A percentile compares a stretch with the other conserved stretches of the same genome.
phyloP scores from a whole-genome alignment of 2,329 filamentous ascomycete genomes.

The Colletotrichum tanaceti region DNA sequence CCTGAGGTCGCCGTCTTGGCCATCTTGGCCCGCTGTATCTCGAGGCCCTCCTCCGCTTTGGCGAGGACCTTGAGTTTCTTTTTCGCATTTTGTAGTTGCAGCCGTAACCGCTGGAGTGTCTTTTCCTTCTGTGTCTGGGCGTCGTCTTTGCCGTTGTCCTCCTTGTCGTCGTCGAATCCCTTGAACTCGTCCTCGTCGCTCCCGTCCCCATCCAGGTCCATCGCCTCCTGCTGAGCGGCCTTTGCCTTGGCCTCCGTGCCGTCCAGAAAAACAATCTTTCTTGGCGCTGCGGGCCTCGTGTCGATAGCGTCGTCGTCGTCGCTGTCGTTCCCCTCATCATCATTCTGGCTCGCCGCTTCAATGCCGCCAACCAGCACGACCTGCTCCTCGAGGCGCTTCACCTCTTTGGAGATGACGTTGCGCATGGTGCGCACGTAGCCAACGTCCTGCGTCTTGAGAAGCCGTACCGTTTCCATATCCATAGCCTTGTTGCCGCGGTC shows the following conservation, averaged over 20 bases:
- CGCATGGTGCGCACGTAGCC: conserved; percentile 73
- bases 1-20: conserved; percentile 72
- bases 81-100: conserved; percentile 62
- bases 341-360: conserved; percentile 51
- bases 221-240: conserved; percentile 48
- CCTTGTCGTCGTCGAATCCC: conserved; percentile 39
- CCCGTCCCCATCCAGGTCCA: conserved; percentile 43
- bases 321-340: conserved; percentile 49
- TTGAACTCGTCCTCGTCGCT: conserved; percentile 46
- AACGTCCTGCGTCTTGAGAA: conserved; percentile 77
- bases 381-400: conserved; percentile 65
- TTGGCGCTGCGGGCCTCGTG: conserved; percentile 47
- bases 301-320: conserved; percentile 52
- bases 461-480: conserved; percentile 66
- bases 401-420: conserved; percentile 69
- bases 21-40: conserved; percentile 71
- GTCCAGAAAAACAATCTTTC: conserved; percentile 66
- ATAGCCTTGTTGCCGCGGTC: conserved; percentile 68
- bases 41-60: conserved; percentile 67
- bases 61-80: conserved; percentile 66
- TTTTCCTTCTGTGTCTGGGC: conserved; percentile 55
- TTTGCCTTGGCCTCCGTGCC: conserved; percentile 52
- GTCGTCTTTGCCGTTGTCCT: conserved; percentile 45
- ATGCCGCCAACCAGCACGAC: conserved; percentile 57
- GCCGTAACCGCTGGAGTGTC: conserved; percentile 57